Evolutionary conservation across 75 land plant genomes (phyloP).

Genomic region (Chamaecyparis obtusa): DNA sequence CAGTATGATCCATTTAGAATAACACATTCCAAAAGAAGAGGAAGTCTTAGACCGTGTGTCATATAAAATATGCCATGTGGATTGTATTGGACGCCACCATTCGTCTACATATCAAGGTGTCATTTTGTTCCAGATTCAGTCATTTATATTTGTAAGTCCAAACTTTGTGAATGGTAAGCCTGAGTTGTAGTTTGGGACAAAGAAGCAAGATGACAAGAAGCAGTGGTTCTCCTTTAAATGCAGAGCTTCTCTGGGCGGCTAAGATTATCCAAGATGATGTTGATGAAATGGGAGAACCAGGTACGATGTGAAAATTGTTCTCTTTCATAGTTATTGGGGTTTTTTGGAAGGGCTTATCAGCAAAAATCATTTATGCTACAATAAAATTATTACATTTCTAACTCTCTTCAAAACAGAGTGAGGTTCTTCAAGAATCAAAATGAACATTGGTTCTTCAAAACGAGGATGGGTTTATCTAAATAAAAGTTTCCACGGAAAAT

Average conservation of each 20-base stretch:
- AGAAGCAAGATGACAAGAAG: not conserved
- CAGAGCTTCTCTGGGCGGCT: conserved; percentile 12
- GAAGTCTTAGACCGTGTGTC: not conserved
- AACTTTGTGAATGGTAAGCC: not conserved
- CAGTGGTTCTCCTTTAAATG: conserved; percentile 6
- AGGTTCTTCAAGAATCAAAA: too few relatives aligned
- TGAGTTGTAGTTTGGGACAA: not conserved
- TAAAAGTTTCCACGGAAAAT: not conserved
- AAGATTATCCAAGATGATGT: conserved; percentile 22
- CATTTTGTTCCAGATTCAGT: not conserved
- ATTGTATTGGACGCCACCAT: not conserved
- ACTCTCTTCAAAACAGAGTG: not conserved
- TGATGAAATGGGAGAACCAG: not conserved
- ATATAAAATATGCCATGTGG: not conserved
- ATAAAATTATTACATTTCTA: too few relatives aligned
- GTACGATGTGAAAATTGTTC: not conserved
- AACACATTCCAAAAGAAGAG: not conserved
- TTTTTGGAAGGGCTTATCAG: not conserved
- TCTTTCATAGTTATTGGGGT: not conserved
- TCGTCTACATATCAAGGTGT: not conserved
- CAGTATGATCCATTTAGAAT: too few relatives aligned
- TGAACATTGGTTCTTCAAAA: too few relatives aligned
- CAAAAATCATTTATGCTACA: too few relatives aligned
- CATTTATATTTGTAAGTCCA: not conserved
- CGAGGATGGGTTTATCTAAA: not conserved